A percentile compares a stretch with the other conserved stretches of the same genome.
phyloP scores from a whole-genome alignment of 208 protist species.

The Acanthamoeba culbertsoni region DNA sequence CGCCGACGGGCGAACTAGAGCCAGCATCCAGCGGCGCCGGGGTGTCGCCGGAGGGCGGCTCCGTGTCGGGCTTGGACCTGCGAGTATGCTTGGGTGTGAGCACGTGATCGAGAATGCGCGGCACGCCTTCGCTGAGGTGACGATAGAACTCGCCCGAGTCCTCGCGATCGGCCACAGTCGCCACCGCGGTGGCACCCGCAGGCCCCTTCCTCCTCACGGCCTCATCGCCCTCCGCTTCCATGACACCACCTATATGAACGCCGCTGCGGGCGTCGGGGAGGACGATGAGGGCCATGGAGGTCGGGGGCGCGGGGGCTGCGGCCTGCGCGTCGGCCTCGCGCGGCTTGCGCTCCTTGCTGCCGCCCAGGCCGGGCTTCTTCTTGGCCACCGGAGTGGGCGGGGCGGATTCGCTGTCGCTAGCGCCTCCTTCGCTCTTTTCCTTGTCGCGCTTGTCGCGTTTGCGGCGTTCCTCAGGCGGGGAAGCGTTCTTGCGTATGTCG shows the following conservation, averaged over 20 bases:
- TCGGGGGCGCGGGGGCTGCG: neutral
- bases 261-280: neutral
- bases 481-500: neutral
- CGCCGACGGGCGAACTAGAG: neutral
- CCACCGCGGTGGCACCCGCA: neutral
- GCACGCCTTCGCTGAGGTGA: conserved; percentile 43
- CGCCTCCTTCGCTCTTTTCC: neutral
- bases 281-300: neutral
- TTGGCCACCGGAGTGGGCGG: neutral
- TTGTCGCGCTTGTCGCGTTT: conserved; percentile 25
- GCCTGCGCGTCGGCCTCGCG: neutral
- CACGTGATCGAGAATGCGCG: neutral
- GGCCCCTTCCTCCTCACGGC: neutral
- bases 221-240: neutral
- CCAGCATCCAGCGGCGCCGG: neutral
- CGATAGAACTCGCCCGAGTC: conserved; percentile 49
- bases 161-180: neutral
- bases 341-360: neutral
- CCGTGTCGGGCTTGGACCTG: neutral
- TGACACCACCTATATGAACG: too few relatives aligned
- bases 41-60: too few relatives aligned
- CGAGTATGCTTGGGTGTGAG: neutral
- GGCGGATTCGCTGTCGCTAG: neutral
- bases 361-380: neutral
- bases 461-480: neutral